These are phyloP conservation scores for Rhizophora mangle DNA, from an alignment of 345 rosid genomes.

Conservation along the genomic window DNA sequence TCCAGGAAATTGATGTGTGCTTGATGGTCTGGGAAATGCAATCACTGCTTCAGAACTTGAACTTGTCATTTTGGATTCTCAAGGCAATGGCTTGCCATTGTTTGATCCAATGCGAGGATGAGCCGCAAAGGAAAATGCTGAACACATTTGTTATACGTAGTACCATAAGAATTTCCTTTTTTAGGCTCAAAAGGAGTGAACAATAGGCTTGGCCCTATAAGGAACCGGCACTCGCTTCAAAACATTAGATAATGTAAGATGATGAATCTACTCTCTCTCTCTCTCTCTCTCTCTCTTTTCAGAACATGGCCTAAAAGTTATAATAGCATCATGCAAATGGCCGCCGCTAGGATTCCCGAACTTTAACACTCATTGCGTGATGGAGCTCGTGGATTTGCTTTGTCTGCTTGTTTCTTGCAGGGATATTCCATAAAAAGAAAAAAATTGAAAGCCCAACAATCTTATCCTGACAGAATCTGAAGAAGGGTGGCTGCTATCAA, in stretches of 20 bases:
- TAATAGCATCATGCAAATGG: too few relatives aligned
- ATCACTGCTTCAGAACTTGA: constrained; percentile 28
- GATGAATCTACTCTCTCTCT: neutral
- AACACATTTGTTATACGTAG: constrained; percentile 19
- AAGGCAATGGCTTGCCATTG: constrained; percentile 15
- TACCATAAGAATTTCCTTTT: neutral
- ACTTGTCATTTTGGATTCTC: constrained; percentile 7
- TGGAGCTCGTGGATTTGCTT: neutral
- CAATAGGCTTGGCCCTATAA: neutral
- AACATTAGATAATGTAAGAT: neutral
- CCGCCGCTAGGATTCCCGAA: neutral
- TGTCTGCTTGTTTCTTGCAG: neutral
- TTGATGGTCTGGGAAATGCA: constrained; percentile 24
- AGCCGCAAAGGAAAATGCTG: constrained; percentile 20
- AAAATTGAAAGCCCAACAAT: neutral
- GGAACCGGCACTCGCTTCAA: neutral
- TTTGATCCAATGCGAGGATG: constrained; percentile 22
- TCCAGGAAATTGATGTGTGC: constrained; percentile 16
- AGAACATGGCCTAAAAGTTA: neutral
- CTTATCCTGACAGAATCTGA: neutral
- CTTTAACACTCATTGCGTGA: too few relatives aligned
- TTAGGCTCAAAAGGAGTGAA: neutral
- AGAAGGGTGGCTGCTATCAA: too few relatives aligned
- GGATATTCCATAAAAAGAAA: too few relatives aligned
- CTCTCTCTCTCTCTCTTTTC: neutral